A percentile compares a stretch with the other conserved stretches of the same genome.
Evolutionary conservation across 2,329 filamentous ascomycete species (phyloP).

Genomic region (Simplicillium aogashimaense): DNA sequence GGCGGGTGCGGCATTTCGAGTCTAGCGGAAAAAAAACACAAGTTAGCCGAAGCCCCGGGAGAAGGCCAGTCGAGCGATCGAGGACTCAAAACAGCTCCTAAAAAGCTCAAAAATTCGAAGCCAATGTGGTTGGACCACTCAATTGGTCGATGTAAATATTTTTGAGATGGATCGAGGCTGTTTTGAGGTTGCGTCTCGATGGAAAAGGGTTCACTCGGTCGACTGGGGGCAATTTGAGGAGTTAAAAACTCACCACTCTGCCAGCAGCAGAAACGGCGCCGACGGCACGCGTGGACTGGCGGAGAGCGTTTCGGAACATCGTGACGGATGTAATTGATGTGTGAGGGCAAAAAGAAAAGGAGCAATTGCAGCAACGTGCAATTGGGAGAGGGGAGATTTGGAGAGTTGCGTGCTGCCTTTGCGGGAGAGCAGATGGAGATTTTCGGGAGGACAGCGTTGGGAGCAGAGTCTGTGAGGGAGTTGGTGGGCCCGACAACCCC

Average conservation of each 20-base stretch:
- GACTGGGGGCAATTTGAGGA: slow-evolving; percentile 25
- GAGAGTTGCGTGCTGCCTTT: slow-evolving; percentile 39
- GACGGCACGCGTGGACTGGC: slow-evolving; percentile 92
- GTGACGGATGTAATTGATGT: slow-evolving; percentile 40
- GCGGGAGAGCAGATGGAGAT: slow-evolving; percentile 33
- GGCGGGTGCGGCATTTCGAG: slow-evolving; percentile 76
- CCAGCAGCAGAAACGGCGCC: slow-evolving; percentile 85
- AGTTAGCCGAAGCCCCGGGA: slow-evolving; percentile 47
- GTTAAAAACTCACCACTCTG: slow-evolving; percentile 77
- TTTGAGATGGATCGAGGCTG: slow-evolving; percentile 21
- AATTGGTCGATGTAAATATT: slow-evolving; percentile 24
- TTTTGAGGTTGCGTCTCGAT: slow-evolving; percentile 31
- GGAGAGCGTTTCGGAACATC: slow-evolving; percentile 98
- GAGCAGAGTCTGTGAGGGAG: slow-evolving; percentile 32
- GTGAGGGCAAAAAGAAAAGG: slow-evolving; percentile 36
- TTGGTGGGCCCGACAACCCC: slow-evolving; percentile 24
- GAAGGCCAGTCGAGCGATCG: slow-evolving; percentile 15
- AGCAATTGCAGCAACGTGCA: slow-evolving; percentile 55
- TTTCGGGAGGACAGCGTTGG: slow-evolving; percentile 30
- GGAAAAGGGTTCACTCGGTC: slow-evolving; percentile 30
- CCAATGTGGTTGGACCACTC: slow-evolving; percentile 12
- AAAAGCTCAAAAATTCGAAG: slow-evolving; percentile 17
- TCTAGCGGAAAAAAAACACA: slow-evolving; percentile 50
- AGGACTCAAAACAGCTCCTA: slow-evolving; percentile 21
- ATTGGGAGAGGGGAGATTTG: slow-evolving; percentile 54